phyloP scores from a whole-genome alignment of 2,329 filamentous ascomycete genomes.

The Aspergillus brunneoviolaceus region DNA sequence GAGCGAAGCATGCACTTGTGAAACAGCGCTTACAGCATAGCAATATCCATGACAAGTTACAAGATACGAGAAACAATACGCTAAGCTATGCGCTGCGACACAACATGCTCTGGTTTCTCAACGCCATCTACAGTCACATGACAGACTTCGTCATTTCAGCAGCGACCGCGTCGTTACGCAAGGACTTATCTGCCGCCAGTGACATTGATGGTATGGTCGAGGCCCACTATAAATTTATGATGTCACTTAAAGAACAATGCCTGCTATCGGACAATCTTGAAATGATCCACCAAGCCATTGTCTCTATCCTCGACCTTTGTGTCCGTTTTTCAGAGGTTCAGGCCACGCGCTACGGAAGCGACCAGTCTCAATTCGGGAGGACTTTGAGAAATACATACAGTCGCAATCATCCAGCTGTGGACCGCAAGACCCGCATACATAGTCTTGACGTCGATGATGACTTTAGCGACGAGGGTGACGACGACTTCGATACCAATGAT shows the following conservation, averaged over 20 bases:
- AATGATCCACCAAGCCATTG: constrained; percentile 69
- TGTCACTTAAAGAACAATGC: constrained; percentile 64
- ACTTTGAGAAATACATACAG: constrained; percentile 11
- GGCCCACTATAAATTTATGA: constrained; percentile 65
- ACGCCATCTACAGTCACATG: constrained; percentile 72
- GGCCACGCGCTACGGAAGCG: constrained; percentile 39
- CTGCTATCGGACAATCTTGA: constrained; percentile 67
- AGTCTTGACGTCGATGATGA: constrained; percentile 27
- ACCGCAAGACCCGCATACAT: constrained; percentile 6
- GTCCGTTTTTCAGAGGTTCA: constrained; percentile 67
- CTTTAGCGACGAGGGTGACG: constrained; percentile 28
- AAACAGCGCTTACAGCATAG: constrained; percentile 44
- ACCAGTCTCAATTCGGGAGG: constrained; percentile 31
- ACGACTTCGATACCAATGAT: constrained; percentile 21
- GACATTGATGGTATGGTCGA: constrained; percentile 81
- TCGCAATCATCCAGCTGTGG: constrained; percentile 4
- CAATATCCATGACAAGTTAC: constrained; percentile 42
- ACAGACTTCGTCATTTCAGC: constrained; percentile 69
- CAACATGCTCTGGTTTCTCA: constrained; percentile 74
- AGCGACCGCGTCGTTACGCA: constrained; percentile 57
- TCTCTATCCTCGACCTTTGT: constrained; percentile 74
- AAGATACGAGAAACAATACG: constrained; percentile 34
- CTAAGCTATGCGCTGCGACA: constrained; percentile 57
- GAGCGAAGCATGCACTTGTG: constrained; percentile 67
- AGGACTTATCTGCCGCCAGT: constrained; percentile 58